Percentiles rank a stretch among this genome's conserved stretches.
Conservation (phyloP, 805 yeast species). For the Sugiyamaella marilandica region DNA sequence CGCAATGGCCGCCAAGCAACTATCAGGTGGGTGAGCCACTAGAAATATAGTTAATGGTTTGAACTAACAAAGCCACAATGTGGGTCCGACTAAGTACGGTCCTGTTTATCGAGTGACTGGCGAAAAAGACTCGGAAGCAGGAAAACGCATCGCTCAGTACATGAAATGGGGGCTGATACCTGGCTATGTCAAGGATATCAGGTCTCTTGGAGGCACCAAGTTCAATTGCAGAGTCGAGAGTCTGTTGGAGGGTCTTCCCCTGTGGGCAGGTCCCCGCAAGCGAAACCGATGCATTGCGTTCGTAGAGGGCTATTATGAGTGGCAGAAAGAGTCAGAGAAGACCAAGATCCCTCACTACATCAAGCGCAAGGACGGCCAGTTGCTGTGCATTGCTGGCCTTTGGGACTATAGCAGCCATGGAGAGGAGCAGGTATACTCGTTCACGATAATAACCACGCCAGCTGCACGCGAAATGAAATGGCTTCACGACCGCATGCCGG, state of each 20-base stretch:
- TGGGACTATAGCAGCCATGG: slow-evolving; percentile 30
- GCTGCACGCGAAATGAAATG: slow-evolving; percentile 59
- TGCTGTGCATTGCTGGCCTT: slow-evolving; percentile 66
- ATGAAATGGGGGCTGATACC: slow-evolving; percentile 87
- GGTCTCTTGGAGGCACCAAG: slow-evolving; percentile 17
- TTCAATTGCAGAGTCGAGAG: slow-evolving; percentile 76
- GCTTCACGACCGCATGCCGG: slow-evolving; percentile 79
- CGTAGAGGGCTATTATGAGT: slow-evolving; percentile 80
- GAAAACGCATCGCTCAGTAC: slow-evolving; percentile 33
- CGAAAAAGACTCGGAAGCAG: slow-evolving; percentile 5
- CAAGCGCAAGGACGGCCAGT: slow-evolving; percentile 44
- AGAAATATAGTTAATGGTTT: background rate
- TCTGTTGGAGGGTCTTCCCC: slow-evolving; percentile 40
- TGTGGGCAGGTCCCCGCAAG: slow-evolving; percentile 54
- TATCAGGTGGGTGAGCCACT: slow-evolving; percentile 9
- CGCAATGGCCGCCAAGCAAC: slow-evolving; percentile 22
- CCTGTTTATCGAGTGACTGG: slow-evolving; percentile 21
- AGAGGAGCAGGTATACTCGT: slow-evolving; percentile 40
- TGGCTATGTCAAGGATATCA: slow-evolving; percentile 23
- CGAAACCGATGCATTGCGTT: slow-evolving; percentile 68
- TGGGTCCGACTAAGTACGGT: slow-evolving; percentile 23
- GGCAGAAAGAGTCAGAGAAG: slow-evolving; percentile 49
- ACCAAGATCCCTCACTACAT: slow-evolving; percentile 62
- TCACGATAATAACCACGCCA: slow-evolving; percentile 68
- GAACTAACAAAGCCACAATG: slow-evolving; percentile 20